Base-by-base conservation (phyloP, 2,329 filamentous ascomycete species). In the Cladophialophora immunda region DNA sequence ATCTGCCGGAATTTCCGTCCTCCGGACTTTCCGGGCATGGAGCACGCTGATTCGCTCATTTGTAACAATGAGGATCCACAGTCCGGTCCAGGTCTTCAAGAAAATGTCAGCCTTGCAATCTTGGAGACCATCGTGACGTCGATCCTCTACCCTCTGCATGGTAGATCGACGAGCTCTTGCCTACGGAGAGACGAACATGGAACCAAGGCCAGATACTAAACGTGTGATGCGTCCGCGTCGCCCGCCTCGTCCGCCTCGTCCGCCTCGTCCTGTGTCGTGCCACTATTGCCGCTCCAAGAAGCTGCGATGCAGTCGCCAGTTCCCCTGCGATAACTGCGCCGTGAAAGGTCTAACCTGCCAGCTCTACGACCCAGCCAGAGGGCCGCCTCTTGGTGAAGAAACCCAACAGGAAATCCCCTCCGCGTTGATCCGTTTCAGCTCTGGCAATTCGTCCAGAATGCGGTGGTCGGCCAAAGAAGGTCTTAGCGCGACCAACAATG, bases 241-340 rank as follows among this genome's bases (percentile, higher is more conserved):
- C 3, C 56, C 56, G n/a, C n/a, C n/a, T n/a, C n/a, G n/a, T n/a
- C n/a, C n/a, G n/a, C n/a, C n/a, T n/a, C n/a, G n/a, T n/a, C n/a
- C 36, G 36, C 36, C 13, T 15, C 56, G 56, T 6, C 56, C 56
- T n/a, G 36, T 58, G 22, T 58, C 56, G 19, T 58, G 56, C 36
- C 36, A 58, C 13, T 58, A 36, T 41, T 58, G 56, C 56, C 32
- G 56, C 17, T 38, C 56, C 38, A 30, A 36, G 25, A 58, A 58
- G 8, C 22, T 58, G 32, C n/a, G 56, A n/a, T 58, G 56, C 32
- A 58, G 38, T 45, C 30, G 56, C 15, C 30, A 58, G 25, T 38
- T 34, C 22, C 56, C 56, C n/a, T 58, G 56, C 36, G 25, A 30
- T 7, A 58, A 58, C 38, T 58, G 56, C 15, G 32, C 36, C 8